These are phyloP conservation scores for Yamadazyma ubonensis DNA, from an alignment of 805 yeast genomes.

Conservation along the genomic window DNA sequence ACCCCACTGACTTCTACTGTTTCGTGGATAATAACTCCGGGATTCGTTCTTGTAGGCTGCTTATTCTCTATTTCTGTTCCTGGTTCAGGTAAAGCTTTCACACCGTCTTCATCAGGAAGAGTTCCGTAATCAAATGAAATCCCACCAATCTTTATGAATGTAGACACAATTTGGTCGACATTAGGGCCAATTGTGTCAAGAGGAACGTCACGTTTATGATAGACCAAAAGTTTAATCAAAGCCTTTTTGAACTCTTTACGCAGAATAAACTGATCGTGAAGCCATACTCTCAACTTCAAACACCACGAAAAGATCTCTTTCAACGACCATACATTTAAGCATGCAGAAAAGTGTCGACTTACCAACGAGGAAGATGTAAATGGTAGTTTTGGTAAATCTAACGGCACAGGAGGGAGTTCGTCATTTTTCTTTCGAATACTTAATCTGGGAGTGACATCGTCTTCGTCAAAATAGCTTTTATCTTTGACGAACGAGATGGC, in stretches of 20 bases:
- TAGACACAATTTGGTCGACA: slow-evolving; percentile 47
- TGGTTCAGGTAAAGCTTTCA: slow-evolving; percentile 13
- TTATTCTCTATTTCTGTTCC: slow-evolving; percentile 6
- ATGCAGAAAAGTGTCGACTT: slow-evolving; percentile 48
- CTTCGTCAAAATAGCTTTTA: slow-evolving; percentile 8
- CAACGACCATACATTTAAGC: slow-evolving; percentile 47
- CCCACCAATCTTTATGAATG: slow-evolving; percentile 43
- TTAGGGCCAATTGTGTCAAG: slow-evolving; percentile 50
- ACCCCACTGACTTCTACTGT: slow-evolving; percentile 36
- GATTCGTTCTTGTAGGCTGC: slow-evolving; percentile 13
- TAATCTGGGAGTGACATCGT: not conserved
- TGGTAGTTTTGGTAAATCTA: slow-evolving; percentile 53
- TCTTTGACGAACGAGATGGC: slow-evolving; percentile 39
- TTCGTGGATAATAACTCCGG: slow-evolving; percentile 20
- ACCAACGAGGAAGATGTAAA: slow-evolving; percentile 51
- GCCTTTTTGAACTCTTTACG: slow-evolving; percentile 53
- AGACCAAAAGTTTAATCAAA: slow-evolving; percentile 50
- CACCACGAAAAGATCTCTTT: slow-evolving; percentile 57
- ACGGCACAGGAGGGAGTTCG: slow-evolving; percentile 44
- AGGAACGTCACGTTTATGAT: slow-evolving; percentile 48
- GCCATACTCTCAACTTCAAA: slow-evolving; percentile 50
- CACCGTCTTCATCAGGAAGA: slow-evolving; percentile 13
- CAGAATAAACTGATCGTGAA: slow-evolving; percentile 50
- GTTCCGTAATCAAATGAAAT: slow-evolving; percentile 29
- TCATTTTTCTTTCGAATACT: slow-evolving; percentile 18